A percentile compares a stretch with the other conserved stretches of the same genome.
phyloP scores from a whole-genome alignment of 345 rosid species.

The Limnanthes douglasii region DNA sequence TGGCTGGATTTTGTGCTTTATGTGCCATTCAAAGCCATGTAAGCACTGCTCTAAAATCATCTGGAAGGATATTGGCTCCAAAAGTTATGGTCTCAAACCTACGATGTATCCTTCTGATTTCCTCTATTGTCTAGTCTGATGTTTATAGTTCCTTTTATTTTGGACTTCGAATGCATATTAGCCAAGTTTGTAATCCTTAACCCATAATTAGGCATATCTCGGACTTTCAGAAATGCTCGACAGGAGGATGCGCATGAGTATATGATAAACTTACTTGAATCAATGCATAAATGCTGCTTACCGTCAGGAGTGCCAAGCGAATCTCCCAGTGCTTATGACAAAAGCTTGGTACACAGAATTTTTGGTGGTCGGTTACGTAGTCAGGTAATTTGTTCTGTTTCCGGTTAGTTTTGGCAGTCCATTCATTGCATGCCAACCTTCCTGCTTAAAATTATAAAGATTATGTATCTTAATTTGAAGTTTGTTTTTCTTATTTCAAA shows the following conservation, averaged over 20 bases:
- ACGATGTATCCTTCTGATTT: conserved; percentile 54
- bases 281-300: conserved; percentile 94
- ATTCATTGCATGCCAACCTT: too few relatives aligned
- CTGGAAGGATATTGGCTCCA: conserved; percentile 64
- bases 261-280: conserved; percentile 90
- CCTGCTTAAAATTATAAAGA: not conserved
- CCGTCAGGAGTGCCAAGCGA: conserved; percentile 89
- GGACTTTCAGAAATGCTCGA: conserved; percentile 59
- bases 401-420: not conserved
- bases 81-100: conserved; percentile 82
- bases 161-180: not conserved
- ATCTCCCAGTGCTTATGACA: conserved; percentile 81
- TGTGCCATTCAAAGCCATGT: conserved; percentile 98
- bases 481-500: not conserved
- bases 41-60: conserved; percentile 55
- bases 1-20: conserved; percentile 90
- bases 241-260: conserved; percentile 98
- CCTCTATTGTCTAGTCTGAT: conserved; percentile 1
- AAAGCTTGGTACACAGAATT: conserved; percentile 88
- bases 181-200: conserved; percentile 18
- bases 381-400: conserved; percentile 35
- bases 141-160: not conserved
- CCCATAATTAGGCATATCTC: conserved; percentile 61
- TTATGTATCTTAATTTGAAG: not conserved
- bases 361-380: conserved; percentile 92